Percentiles rank a stretch among this genome's conserved stretches.
These are phyloP conservation scores for Blastobotrys illinoisensis DNA, from an alignment of 1,139 yeast genomes.

Conservation along the genomic window DNA sequence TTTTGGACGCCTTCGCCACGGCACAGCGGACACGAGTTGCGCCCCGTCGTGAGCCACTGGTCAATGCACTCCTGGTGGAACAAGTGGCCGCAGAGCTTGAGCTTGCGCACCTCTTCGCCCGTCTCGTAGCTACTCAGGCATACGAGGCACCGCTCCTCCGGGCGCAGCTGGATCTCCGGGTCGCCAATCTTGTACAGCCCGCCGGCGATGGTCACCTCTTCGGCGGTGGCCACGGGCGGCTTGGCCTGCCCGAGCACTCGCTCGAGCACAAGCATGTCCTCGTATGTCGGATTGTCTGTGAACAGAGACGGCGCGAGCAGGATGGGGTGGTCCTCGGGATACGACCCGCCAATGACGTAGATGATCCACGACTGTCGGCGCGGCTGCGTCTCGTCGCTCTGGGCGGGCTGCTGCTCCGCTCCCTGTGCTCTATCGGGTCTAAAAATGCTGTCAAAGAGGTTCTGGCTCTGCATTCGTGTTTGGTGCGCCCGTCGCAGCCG, in stretches of 20 bases:
- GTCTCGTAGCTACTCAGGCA: slow-evolving; percentile 44
- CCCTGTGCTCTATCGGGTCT: not conserved
- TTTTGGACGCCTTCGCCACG: slow-evolving; percentile 40
- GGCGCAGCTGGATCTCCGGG: slow-evolving; percentile 10
- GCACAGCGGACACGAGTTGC: slow-evolving; percentile 55
- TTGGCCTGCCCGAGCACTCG: slow-evolving; percentile 42
- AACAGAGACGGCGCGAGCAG: slow-evolving; percentile 43
- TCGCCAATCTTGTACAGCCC: slow-evolving; percentile 28
- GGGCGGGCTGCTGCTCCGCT: not conserved
- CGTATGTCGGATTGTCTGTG: slow-evolving; percentile 46
- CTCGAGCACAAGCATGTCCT: slow-evolving; percentile 43
- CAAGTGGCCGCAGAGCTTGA: slow-evolving; percentile 42
- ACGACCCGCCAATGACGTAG: slow-evolving; percentile 46
- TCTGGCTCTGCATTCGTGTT: not conserved
- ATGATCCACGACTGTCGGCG: slow-evolving; percentile 44
- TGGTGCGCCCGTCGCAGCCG: not conserved
- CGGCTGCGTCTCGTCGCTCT: not conserved
- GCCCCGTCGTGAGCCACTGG: slow-evolving; percentile 49
- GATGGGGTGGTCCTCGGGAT: slow-evolving; percentile 44
- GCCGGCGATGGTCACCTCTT: slow-evolving; percentile 39
- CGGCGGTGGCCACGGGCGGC: slow-evolving; percentile 40
- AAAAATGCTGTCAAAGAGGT: not conserved
- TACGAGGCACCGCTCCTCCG: slow-evolving; percentile 41
- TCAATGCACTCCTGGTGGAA: slow-evolving; percentile 53
- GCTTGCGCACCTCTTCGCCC: slow-evolving; percentile 42